These are phyloP conservation scores for Crepidotus variabilis DNA, from an alignment of 768 basidiomycete genomes.

Conservation along the genomic window DNA sequence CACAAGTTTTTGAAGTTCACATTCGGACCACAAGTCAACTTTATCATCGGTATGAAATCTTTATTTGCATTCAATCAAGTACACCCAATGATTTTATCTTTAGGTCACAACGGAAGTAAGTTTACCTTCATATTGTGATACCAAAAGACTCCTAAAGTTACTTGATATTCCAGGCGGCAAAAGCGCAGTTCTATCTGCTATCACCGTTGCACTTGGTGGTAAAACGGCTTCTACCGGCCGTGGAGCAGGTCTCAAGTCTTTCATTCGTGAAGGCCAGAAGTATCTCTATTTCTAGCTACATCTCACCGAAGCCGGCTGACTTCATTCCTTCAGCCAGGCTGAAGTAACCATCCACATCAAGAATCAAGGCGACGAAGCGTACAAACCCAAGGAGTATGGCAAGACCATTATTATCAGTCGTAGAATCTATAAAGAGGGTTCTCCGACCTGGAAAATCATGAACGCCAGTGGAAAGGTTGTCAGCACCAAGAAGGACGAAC, in stretches of 20 bases:
- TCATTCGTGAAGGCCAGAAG: slow-evolving; percentile 82
- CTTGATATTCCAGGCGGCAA: slow-evolving; percentile 67
- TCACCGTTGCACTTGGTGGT: slow-evolving; percentile 91
- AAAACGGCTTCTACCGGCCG: slow-evolving; percentile 91
- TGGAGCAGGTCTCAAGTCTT: slow-evolving; percentile 77
- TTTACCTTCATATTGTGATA: background rate
- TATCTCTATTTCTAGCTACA: slow-evolving; percentile 29
- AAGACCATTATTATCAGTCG: slow-evolving; percentile 83
- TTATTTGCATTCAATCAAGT: background rate
- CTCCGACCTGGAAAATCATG: slow-evolving; percentile 80
- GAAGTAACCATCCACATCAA: slow-evolving; percentile 80
- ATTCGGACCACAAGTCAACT: slow-evolving; percentile 94
- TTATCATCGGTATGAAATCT: slow-evolving; percentile 79
- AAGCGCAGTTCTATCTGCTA: slow-evolving; percentile 89
- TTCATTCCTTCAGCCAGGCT: slow-evolving; percentile 41
- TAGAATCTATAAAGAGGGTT: slow-evolving; percentile 71
- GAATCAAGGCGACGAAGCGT: slow-evolving; percentile 92
- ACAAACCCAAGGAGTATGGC: slow-evolving; percentile 80
- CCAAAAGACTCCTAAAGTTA: background rate
- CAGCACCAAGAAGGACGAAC: slow-evolving; percentile 77
- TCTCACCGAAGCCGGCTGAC: background rate
- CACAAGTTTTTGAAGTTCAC: slow-evolving; percentile 80
- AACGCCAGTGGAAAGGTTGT: slow-evolving; percentile 60
- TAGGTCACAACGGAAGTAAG: slow-evolving; percentile 92
- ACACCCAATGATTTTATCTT: background rate